phyloP scores from a whole-genome alignment of 1,139 yeast species.

The Scheffersomyces cryptocercus region DNA sequence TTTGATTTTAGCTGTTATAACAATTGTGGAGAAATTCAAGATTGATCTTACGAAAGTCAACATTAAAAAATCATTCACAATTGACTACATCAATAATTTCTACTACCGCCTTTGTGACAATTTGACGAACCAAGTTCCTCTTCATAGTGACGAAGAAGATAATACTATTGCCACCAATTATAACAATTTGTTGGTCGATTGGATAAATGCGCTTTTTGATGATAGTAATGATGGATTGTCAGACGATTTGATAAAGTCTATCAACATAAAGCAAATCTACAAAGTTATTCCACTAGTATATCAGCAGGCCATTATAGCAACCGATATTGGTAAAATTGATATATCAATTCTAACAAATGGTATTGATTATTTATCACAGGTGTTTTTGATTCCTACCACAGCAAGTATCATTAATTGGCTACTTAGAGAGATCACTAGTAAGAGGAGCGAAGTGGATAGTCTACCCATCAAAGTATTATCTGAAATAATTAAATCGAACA shows the following conservation, averaged over 20 bases:
- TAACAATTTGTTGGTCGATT: slow-evolving; percentile 59
- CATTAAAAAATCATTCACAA: slow-evolving; percentile 32
- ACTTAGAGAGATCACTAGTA: slow-evolving; percentile 10
- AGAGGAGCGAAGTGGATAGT: slow-evolving; percentile 7
- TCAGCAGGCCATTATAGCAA: slow-evolving; percentile 70
- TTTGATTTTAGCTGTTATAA: slow-evolving; percentile 50
- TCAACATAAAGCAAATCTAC: slow-evolving; percentile 68
- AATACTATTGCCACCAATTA: slow-evolving; percentile 34
- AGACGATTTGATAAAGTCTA: slow-evolving; percentile 72
- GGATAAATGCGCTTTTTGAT: slow-evolving; percentile 83
- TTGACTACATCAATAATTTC: slow-evolving; percentile 37
- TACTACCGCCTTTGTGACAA: slow-evolving; percentile 34
- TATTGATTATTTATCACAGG: slow-evolving; percentile 45
- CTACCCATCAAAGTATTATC: slow-evolving; percentile 18
- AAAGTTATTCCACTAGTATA: slow-evolving; percentile 71
- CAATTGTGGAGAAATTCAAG: slow-evolving; percentile 46
- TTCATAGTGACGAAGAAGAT: slow-evolving; percentile 26
- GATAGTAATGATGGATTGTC: slow-evolving; percentile 75
- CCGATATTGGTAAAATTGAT: slow-evolving; percentile 51
- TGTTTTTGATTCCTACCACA: slow-evolving; percentile 42
- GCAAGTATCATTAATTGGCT: slow-evolving; percentile 38
- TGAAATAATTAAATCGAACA: slow-evolving; percentile 26
- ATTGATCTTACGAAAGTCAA: slow-evolving; percentile 30
- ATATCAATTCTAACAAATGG: slow-evolving; percentile 38
- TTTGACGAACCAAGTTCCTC: slow-evolving; percentile 22